These are phyloP conservation scores for Ascobolus immersus DNA, from an alignment of 495 filamentous ascomycete genomes.

Conservation along the genomic window DNA sequence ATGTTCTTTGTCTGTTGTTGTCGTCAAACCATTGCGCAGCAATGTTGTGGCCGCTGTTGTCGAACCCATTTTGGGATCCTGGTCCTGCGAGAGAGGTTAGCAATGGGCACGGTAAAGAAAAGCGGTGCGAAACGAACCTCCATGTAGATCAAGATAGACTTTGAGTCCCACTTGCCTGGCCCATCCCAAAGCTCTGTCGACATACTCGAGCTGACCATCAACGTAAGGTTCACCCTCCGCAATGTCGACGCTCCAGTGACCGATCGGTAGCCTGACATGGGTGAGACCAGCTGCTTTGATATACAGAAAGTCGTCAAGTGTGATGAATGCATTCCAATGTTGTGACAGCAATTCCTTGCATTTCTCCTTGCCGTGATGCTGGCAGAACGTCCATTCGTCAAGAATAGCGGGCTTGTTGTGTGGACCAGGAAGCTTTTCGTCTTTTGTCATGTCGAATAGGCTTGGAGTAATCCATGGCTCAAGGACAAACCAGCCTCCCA, in stretches of 20 bases:
- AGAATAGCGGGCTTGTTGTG: slow-evolving; percentile 17
- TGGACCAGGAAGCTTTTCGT: no score
- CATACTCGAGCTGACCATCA: slow-evolving; percentile 39
- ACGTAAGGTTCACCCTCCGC: slow-evolving; percentile 42
- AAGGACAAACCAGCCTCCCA: slow-evolving; percentile 53
- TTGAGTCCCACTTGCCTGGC: slow-evolving; percentile 35
- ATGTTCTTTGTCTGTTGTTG: slow-evolving; percentile 25
- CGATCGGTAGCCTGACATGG: slow-evolving; percentile 54
- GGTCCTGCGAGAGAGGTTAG: slow-evolving; percentile 27
- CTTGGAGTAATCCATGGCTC: slow-evolving; percentile 52
- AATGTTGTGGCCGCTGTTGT: slow-evolving; percentile 46
- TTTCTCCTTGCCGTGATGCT: slow-evolving; percentile 24
- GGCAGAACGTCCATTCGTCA: slow-evolving; percentile 36
- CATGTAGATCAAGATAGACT: slow-evolving; percentile 46
- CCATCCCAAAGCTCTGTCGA: slow-evolving; percentile 44
- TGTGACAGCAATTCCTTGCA: slow-evolving; percentile 22
- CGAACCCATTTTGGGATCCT: slow-evolving; percentile 61
- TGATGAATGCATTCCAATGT: slow-evolving; percentile 34
- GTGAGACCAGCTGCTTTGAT: slow-evolving; percentile 43
- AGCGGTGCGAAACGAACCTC: slow-evolving; percentile 26
- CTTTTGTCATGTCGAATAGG: slow-evolving; percentile 33
- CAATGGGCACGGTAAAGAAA: slow-evolving; percentile 7
- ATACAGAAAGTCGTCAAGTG: slow-evolving; percentile 36
- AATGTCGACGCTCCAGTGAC: slow-evolving; percentile 46
- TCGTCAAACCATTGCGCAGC: slow-evolving; percentile 36